These are phyloP conservation scores for Starmerella sp. DNA, from an alignment of 805 yeast genomes.

Conservation along the genomic window DNA sequence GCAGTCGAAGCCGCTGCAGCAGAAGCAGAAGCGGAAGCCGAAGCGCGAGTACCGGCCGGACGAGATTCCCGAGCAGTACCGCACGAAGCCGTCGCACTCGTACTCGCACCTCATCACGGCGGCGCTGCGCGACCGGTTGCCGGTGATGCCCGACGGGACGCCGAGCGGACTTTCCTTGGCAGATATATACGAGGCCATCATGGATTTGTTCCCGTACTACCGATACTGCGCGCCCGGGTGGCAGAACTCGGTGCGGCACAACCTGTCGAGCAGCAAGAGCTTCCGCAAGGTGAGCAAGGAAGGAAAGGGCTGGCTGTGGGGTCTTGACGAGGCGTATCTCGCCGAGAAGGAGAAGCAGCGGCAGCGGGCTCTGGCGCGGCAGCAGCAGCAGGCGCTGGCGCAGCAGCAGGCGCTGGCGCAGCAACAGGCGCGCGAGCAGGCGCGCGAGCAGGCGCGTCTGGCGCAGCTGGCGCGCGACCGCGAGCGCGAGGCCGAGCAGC, in stretches of 20 bases:
- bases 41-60: conserved; percentile 56
- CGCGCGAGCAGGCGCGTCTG: conserved; percentile 19
- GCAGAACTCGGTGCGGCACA: conserved; percentile 92
- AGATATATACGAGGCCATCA: conserved; percentile 78
- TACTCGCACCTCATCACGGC: conserved; percentile 72
- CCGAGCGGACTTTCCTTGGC: conserved; percentile 68
- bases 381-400: conserved; percentile 25
- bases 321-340: conserved; percentile 72
- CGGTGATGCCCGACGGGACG: conserved; percentile 23
- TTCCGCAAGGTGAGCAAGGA: conserved; percentile 72
- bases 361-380: conserved; percentile 33
- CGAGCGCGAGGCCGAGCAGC: conserved; percentile 20
- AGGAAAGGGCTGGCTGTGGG: conserved; percentile 95
- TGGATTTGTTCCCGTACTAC: conserved; percentile 82
- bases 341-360: conserved; percentile 70
- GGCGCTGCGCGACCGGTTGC: conserved; percentile 57
- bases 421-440: conserved; percentile 24
- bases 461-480: conserved; percentile 23
- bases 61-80: conserved; percentile 79
- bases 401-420: conserved; percentile 26
- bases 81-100: conserved; percentile 73
- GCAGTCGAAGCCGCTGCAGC: background rate
- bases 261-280: conserved; percentile 72
- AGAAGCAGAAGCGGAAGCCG: conserved; percentile 29
- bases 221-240: conserved; percentile 93